Base-by-base conservation (phyloP, 768 basidiomycete species). In the Phaeolepiota aurea region DNA sequence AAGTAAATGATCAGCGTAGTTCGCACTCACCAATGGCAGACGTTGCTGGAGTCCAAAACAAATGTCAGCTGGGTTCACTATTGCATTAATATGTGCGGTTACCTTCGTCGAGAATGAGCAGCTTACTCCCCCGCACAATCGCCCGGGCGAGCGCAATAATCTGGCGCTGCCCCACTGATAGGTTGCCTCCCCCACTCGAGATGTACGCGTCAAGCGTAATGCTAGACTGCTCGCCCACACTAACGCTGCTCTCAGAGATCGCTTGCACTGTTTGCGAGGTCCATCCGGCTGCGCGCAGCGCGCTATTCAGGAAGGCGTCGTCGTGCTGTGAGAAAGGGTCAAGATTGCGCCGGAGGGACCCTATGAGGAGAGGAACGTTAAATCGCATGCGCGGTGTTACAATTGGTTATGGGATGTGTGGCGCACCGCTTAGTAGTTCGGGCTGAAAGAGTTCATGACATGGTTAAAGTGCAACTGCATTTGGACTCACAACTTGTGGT, bases 91-190 rank as follows among this genome's bases (percentile, higher is more conserved):
- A 69, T 13, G 79, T 61, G 33, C 4, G 23, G 48, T 58, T 61
- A 53, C 77, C 78, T 57, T 79, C 78, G 53, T 77, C 78, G 20
- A 79, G 56, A 22, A 81, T 72, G 22, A 81, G 64, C 21, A 81
- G 60, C 22, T 72, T 66, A 54, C 71, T 77, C 21, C 68, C 63
- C 11, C 71, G 62, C 7, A 78, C 58, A 40, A 77, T 63, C 4
- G 74, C 76, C 30, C 76, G 62, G 5, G 78, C 78, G 55, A 81
- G 63, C 10, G 77, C 75, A 38, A 79, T 68, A 33, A 79, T 65
- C 48, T 87, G 82, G 10, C 81, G 54, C 50, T 87, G 82, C 18
- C 84, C 84, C 38, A 81, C 76, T 1, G 78, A 81, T 48, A 86
- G 73, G 55, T 86, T 86, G 16, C 16, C 66, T 7, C 82, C 82